Conservation (phyloP, 345 rosid species). For the Bretschneidera sinensis region DNA sequence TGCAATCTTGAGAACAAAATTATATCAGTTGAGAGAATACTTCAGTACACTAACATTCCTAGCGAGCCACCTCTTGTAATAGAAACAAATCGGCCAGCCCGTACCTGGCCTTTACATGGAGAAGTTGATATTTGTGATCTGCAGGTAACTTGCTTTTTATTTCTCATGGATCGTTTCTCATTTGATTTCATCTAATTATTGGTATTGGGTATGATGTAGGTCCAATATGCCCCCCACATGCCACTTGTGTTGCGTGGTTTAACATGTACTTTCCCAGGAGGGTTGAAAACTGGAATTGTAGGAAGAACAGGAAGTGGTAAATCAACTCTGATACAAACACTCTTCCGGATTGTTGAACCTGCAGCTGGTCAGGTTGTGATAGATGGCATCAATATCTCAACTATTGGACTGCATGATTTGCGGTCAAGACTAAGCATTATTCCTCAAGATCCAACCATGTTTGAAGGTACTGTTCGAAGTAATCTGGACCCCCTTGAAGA, state of each 20-base stretch:
- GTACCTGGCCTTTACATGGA: constrained; percentile 67
- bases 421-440: constrained; percentile 76
- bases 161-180: background rate
- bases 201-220: constrained; percentile 30
- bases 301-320: constrained; percentile 95
- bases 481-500: constrained; percentile 90
- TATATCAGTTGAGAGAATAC: constrained; percentile 82
- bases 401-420: constrained; percentile 75
- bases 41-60: constrained; percentile 63
- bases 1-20: constrained; percentile 73
- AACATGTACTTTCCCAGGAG: constrained; percentile 72
- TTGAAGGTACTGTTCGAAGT: constrained; percentile 81
- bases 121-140: constrained; percentile 48
- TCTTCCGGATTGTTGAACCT: constrained; percentile 82
- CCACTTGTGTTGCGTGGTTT: constrained; percentile 79
- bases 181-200: background rate
- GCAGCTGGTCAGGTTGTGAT: constrained; percentile 59
- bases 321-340: constrained; percentile 80
- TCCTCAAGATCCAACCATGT: constrained; percentile 95
- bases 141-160: constrained; percentile 39
- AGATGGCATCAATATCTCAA: constrained; percentile 61
- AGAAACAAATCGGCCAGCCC: constrained; percentile 44
- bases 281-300: constrained; percentile 76
- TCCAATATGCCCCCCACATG: constrained; percentile 71
- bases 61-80: constrained; percentile 76